Conservation (phyloP, 2,329 filamentous ascomycete species). For the Aspergillus sp. region DNA sequence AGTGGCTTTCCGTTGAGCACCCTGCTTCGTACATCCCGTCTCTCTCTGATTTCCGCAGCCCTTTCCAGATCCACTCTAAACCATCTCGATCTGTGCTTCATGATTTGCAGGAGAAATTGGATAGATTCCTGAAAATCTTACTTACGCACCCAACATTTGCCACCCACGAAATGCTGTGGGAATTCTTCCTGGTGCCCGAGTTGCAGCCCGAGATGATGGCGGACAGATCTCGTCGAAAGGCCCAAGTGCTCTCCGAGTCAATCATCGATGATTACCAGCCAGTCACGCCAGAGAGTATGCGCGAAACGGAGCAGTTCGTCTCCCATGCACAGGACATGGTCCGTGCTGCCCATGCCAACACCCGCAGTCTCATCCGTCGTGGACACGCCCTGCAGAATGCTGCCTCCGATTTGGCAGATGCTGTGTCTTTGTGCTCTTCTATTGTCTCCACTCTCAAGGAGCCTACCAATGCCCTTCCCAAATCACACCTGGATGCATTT, state of each 20-base stretch:
- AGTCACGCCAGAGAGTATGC: constrained; percentile 63
- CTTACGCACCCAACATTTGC: constrained; percentile 87
- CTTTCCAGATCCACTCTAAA: constrained; percentile 88
- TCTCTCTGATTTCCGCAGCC: constrained; percentile 71
- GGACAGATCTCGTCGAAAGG: constrained; percentile 80
- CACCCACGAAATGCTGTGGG: constrained; percentile 97
- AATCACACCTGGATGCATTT: constrained; percentile 64
- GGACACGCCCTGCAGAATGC: constrained; percentile 69
- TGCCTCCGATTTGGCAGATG: constrained; percentile 44
- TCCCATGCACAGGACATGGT: constrained; percentile 88
- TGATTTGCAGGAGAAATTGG: constrained; percentile 79
- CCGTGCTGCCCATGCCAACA: constrained; percentile 75
- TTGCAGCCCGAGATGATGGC: constrained; percentile 86
- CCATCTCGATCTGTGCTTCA: constrained; percentile 82
- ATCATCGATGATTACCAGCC: constrained; percentile 87
- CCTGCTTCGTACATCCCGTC: constrained; percentile 92
- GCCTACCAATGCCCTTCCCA: constrained; percentile 60
- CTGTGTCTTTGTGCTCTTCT: constrained; percentile 37
- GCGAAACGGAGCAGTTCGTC: constrained; percentile 89
- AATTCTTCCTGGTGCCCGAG: constrained; percentile 96
- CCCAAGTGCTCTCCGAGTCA: constrained; percentile 74
- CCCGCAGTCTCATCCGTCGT: constrained; percentile 74
- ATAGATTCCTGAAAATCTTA: constrained; percentile 83
- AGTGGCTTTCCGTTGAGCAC: constrained; percentile 79
- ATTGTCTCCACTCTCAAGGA: constrained; percentile 47